Conservation (phyloP, 1,139 yeast species). For the Suhomyces wounanorum region DNA sequence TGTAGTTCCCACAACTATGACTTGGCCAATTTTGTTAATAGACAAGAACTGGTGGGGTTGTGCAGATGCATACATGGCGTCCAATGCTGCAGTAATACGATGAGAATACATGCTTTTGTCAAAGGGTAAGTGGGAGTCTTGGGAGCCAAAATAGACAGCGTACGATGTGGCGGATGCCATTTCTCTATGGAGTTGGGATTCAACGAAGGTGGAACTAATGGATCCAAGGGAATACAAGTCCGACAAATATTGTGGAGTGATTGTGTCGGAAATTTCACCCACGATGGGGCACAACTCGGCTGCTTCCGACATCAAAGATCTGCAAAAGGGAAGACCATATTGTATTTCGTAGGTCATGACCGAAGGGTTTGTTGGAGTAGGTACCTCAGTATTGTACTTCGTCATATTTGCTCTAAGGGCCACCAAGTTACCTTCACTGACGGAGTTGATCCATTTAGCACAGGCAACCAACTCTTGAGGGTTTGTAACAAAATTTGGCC, state of each 20-base stretch:
- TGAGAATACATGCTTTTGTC: constrained; percentile 27
- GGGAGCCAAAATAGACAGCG: constrained; percentile 44
- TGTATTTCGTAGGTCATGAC: constrained; percentile 37
- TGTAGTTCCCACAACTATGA: constrained; percentile 45
- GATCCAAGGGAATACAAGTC: constrained; percentile 45
- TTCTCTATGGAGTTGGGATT: constrained; percentile 51
- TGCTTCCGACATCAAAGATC: constrained; percentile 38
- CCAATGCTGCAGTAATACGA: constrained; percentile 37
- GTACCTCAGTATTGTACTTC: constrained; percentile 23
- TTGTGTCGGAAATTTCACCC: constrained; percentile 45
- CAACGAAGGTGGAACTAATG: constrained; percentile 37
- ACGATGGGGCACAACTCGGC: constrained; percentile 41
- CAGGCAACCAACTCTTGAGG: constrained; percentile 39
- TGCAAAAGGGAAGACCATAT: constrained; percentile 42
- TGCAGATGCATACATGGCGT: constrained; percentile 43
- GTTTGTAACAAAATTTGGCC: constrained; percentile 36
- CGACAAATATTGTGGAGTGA: constrained; percentile 48
- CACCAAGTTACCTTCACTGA: constrained; percentile 10
- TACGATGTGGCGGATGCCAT: constrained; percentile 47
- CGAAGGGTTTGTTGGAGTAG: constrained; percentile 16
- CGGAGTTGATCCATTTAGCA: constrained; percentile 40
- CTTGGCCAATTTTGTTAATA: constrained; percentile 45
- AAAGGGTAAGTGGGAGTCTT: constrained; percentile 23
- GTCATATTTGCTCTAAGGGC: constrained; percentile 37
- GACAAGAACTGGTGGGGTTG: constrained; percentile 47